phyloP scores from a whole-genome alignment of 2,329 filamentous ascomycete genomes.

The Aurifilum marmelostoma region DNA sequence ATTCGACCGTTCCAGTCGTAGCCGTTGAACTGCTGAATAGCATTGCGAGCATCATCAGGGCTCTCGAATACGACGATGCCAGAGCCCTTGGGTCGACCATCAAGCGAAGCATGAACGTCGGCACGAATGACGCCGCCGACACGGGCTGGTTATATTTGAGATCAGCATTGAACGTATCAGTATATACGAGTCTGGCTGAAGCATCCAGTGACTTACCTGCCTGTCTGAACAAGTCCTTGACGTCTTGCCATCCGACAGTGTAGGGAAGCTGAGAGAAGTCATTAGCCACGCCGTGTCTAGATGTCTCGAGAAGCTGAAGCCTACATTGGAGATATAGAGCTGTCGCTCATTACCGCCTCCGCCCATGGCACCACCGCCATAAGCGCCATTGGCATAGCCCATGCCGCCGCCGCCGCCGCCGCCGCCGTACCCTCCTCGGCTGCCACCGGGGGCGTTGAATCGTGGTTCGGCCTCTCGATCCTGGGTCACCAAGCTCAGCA shows the following conservation, averaged over 20 bases:
- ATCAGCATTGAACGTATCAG: slow-evolving; percentile 2
- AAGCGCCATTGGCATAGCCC: slow-evolving; percentile 50
- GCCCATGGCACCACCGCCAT: slow-evolving; percentile 11
- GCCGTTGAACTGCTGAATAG: slow-evolving; percentile 96
- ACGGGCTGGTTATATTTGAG: slow-evolving; percentile 44
- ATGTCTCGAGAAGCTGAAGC: slow-evolving; percentile 48
- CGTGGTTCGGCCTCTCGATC: slow-evolving; percentile 98
- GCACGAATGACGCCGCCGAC: slow-evolving; percentile 86
- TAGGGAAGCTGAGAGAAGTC: slow-evolving; percentile 76
- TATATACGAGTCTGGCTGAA: slow-evolving; percentile 15
- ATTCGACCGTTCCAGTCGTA: slow-evolving; percentile 97
- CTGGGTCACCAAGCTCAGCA: slow-evolving; percentile 49
- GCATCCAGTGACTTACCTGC: slow-evolving; percentile 71
- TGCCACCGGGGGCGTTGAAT: slow-evolving; percentile 72
- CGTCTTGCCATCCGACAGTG: slow-evolving; percentile 97
- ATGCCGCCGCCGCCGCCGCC: slow-evolving; percentile 50
- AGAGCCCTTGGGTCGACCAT: slow-evolving; percentile 93
- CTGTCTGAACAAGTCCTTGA: slow-evolving; percentile 98
- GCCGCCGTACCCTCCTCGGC: slow-evolving; percentile 58
- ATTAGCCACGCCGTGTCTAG: slow-evolving; percentile 28
- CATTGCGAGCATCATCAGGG: slow-evolving; percentile 88
- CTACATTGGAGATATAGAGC: slow-evolving; percentile 97
- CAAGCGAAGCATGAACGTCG: slow-evolving; percentile 89
- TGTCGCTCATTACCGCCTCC: slow-evolving; percentile 70
- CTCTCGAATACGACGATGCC: slow-evolving; percentile 97